These are phyloP conservation scores for Petunia hybrid DNA, from an alignment of 305 asterid species.

Conservation along the genomic window DNA sequence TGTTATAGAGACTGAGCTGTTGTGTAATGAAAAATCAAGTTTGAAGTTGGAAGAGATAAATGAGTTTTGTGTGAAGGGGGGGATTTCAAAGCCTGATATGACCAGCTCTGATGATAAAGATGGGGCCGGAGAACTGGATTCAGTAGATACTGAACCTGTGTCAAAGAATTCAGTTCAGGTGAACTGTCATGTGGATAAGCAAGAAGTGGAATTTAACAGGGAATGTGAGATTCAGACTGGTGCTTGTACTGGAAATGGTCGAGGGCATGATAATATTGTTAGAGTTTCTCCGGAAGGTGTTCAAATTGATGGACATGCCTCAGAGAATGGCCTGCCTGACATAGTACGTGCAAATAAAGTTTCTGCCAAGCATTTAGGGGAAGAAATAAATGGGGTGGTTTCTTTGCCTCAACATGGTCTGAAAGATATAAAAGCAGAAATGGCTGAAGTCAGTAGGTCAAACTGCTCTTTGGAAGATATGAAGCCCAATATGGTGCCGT, in stretches of 20 bases:
- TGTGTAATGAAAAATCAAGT: conserved; percentile 55
- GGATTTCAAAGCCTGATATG: conserved; percentile 50
- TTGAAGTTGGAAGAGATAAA: conserved; percentile 49
- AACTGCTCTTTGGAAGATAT: conserved; percentile 39
- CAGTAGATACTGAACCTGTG: conserved; percentile 44
- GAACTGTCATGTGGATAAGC: conserved; percentile 49
- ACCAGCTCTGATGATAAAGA: conserved; percentile 45
- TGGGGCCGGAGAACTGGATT: conserved; percentile 46
- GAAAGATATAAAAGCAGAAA: conserved; percentile 43
- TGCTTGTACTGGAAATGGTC: conserved; percentile 40
- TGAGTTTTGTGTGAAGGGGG: conserved; percentile 43
- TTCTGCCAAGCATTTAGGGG: conserved; percentile 44
- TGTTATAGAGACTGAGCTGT: conserved; percentile 59
- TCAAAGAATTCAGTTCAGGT: conserved; percentile 41
- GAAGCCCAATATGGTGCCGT: conserved; percentile 40
- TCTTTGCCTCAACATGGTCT: conserved; percentile 37
- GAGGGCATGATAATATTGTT: conserved; percentile 37
- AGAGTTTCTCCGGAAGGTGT: conserved; percentile 45
- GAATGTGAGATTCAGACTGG: conserved; percentile 40
- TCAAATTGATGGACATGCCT: conserved; percentile 43
- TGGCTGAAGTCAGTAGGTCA: conserved; percentile 40
- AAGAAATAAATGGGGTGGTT: conserved; percentile 42
- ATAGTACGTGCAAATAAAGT: conserved; percentile 41
- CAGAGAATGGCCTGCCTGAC: conserved; percentile 39
- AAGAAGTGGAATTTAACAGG: conserved; percentile 45